Base-by-base conservation (phyloP, 2,329 filamentous ascomycete genomes). In the Pseudogymnoascus sp. region DNA sequence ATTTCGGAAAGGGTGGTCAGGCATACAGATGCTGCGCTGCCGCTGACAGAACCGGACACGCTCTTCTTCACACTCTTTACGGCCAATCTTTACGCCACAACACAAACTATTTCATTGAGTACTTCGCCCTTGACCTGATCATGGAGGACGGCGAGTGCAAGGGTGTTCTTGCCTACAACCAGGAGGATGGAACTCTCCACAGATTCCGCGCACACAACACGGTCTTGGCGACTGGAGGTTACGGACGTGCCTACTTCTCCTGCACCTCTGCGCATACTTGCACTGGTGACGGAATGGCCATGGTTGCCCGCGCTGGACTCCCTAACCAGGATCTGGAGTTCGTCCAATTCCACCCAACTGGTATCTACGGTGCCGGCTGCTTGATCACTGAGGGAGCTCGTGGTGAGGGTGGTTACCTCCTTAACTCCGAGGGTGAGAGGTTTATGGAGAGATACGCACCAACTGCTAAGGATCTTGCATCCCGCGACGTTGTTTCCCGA, bases 41-140 rank as follows among this genome's bases (percentile, higher is more conserved):
- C 65, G 95, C 93, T 70, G 95, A 99, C 77, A 86, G 93, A 83
- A 97, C 95, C 67, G 95, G 95, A 68, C 95, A 99, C 79, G 95
- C 95, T 73, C 89, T 99, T 70, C 87, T 99, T 61, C 95, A 99
- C 84, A 99, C 95, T 26, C 90, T 99, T 69, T 99, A 97, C 79
- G 95, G 95, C 72, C 93, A 97, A 82, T 97, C 93, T 62, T 86
- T 97, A 66, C 85, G 91, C 75, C 92, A 97, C 84, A 96, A 97
- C 84, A 97, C 93, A 75, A 97, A 97, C 83, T 99, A 97, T 85
- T 97, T 99, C 80, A 97, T 99, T 77, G 95, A 97, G 80, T 97
- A 93, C 84, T 99, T 97, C 77, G 95, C 93, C 72, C 85, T 96
- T 70, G 95, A 97, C 76, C 81, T 97, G 78, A 89, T 99, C 73